Conservation (phyloP, 495 filamentous ascomycete genomes). For the Aspergillus haitiensis region DNA sequence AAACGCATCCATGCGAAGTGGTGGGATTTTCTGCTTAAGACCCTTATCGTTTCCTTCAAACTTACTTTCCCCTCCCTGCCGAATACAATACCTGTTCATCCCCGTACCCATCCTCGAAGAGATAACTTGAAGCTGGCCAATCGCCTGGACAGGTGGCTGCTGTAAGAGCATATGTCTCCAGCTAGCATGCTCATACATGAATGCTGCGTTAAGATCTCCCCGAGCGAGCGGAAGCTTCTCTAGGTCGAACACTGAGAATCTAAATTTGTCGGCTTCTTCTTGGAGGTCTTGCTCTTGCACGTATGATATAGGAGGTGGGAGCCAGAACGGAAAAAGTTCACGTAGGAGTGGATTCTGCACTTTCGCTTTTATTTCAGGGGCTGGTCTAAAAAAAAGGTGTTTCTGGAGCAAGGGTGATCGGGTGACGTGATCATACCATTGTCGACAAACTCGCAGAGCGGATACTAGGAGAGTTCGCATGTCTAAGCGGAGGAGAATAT, state of each 20-base stretch:
- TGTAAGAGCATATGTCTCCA: slow-evolving; percentile 26
- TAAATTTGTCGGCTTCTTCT: background rate
- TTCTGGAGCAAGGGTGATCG: slow-evolving; percentile 22
- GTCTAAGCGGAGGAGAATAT: slow-evolving; percentile 23
- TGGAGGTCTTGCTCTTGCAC: background rate
- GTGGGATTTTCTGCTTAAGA: background rate
- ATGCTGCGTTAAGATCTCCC: background rate
- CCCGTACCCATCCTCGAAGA: background rate
- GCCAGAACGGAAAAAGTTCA: slow-evolving; percentile 17
- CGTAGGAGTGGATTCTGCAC: slow-evolving; percentile 18
- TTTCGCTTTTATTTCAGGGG: background rate
- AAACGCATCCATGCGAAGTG: background rate
- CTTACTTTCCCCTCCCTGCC: background rate
- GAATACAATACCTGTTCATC: background rate
- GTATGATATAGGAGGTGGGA: background rate
- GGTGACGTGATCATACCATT: slow-evolving; percentile 17
- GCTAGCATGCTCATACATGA: slow-evolving; percentile 15
- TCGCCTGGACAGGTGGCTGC: slow-evolving; percentile 16
- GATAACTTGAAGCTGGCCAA: background rate
- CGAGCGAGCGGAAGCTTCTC: slow-evolving; percentile 7
- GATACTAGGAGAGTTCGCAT: slow-evolving; percentile 21
- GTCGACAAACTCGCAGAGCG: slow-evolving; percentile 18
- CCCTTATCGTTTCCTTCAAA: background rate
- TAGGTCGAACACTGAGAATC: background rate
- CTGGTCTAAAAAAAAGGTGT: slow-evolving; percentile 20